Evolutionary conservation across 1,284 basidiomycete species (phyloP).

Genomic region (Chalciporus sp.): DNA sequence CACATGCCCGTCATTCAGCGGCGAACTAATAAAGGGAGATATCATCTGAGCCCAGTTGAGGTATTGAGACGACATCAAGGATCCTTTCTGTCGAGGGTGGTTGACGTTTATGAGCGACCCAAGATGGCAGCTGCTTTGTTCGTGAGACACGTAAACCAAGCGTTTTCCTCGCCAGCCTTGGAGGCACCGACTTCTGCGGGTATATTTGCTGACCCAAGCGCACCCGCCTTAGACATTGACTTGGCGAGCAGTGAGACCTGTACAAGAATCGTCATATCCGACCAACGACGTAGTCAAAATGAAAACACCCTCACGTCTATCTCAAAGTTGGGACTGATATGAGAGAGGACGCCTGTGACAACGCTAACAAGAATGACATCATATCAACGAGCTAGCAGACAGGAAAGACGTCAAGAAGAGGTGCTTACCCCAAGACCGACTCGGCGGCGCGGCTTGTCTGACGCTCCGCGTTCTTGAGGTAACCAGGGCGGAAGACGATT

Average conservation of each 20-base stretch:
- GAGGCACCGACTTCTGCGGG: conserved; percentile 19
- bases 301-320: conserved; percentile 44
- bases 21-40: no score
- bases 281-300: no score
- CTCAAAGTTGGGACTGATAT: conserved; percentile 41
- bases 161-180: conserved; percentile 18
- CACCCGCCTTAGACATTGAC: conserved; percentile 30
- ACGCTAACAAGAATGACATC: conserved; percentile 25
- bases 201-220: conserved; percentile 24
- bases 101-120: conserved; percentile 1
- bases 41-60: no score
- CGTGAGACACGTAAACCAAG: conserved; percentile 24
- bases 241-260: conserved; percentile 23
- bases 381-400: no score
- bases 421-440: conserved; percentile 42
- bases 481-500: conserved; percentile 66
- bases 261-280: background rate
- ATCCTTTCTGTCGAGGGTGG: no score
- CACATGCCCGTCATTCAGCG: no score
- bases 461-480: conserved; percentile 48
- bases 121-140: conserved; percentile 28
- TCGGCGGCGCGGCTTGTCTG: conserved; percentile 45
- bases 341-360: conserved; percentile 41
- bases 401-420: background rate
- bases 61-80: no score